Conservation (phyloP, 306 rosid species). For the Glycine latifolia region DNA sequence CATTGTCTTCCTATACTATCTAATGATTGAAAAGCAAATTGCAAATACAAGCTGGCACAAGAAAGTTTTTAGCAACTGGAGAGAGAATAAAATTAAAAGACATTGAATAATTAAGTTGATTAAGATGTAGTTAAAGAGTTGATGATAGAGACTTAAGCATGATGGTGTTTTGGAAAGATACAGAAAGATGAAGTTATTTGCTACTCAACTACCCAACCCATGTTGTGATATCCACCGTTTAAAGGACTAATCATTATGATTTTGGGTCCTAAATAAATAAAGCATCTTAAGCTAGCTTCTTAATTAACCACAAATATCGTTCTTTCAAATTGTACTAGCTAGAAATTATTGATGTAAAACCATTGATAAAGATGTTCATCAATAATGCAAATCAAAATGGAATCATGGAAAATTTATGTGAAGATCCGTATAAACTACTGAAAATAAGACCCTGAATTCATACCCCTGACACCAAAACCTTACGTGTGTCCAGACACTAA, state of each 20-base stretch:
- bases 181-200: constrained; percentile 59
- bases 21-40: constrained; percentile 36
- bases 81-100: constrained; percentile 12
- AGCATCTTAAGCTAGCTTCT: constrained; percentile 62
- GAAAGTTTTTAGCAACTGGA: constrained; percentile 1
- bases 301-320: constrained; percentile 46
- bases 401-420: constrained; percentile 4
- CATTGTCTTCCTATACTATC: constrained; percentile 26
- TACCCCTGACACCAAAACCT: constrained; percentile 37
- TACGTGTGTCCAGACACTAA: constrained; percentile 8
- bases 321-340: constrained; percentile 41
- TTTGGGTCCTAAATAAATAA: constrained; percentile 53
- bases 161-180: constrained; percentile 59
- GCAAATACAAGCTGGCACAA: constrained; percentile 35
- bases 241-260: constrained; percentile 59
- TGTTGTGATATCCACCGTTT: constrained; percentile 53
- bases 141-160: constrained; percentile 56
- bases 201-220: constrained; percentile 84
- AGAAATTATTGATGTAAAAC: constrained; percentile 30
- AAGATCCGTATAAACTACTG: constrained; percentile 48
- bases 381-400: constrained; percentile 53
- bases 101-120: constrained; percentile 32
- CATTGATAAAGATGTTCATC: constrained; percentile 51
- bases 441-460: constrained; percentile 41
- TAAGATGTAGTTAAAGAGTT: constrained; percentile 49